Percentiles rank a stretch among this genome's conserved stretches.
Evolutionary conservation across 768 basidiomycete genomes (phyloP).

Genomic region (Pisolithus tinctorius): DNA sequence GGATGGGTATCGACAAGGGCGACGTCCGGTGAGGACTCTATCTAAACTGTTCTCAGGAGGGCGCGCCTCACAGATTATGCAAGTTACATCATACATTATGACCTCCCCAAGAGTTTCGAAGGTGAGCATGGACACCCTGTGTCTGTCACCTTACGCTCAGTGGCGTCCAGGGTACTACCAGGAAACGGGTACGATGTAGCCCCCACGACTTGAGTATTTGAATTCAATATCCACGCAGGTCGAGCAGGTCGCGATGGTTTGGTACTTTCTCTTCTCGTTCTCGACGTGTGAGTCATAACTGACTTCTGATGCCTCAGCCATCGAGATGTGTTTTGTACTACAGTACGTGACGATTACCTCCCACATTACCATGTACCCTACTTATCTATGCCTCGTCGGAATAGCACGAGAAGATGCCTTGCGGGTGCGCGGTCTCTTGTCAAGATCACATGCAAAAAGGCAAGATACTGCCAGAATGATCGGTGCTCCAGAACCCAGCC

Average conservation of each 20-base stretch:
- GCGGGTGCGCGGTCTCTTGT: constrained; percentile 47
- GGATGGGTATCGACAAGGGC: constrained; percentile 80
- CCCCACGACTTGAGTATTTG: neutral
- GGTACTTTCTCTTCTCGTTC: constrained; percentile 32
- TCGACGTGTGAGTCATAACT: neutral
- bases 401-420: constrained; percentile 72
- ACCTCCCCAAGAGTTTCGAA: constrained; percentile 79
- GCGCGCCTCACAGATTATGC: neutral
- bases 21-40: constrained; percentile 51
- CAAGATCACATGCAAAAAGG: constrained; percentile 40
- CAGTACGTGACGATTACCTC: constrained; percentile 37
- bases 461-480: constrained; percentile 32
- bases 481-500: constrained; percentile 58
- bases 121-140: constrained; percentile 32
- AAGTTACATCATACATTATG: constrained; percentile 74
- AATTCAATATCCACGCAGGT: constrained; percentile 34
- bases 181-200: constrained; percentile 58
- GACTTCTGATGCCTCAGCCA: constrained; percentile 36
- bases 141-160: neutral
- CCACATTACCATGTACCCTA: neutral
- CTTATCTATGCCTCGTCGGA: neutral
- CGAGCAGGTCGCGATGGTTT: constrained; percentile 73
- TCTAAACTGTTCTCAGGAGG: constrained; percentile 9
- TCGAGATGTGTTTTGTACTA: constrained; percentile 81
- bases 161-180: constrained; percentile 66